Conservation (phyloP, 1,284 basidiomycete species). For the Tetrapyrgos nigripes region DNA sequence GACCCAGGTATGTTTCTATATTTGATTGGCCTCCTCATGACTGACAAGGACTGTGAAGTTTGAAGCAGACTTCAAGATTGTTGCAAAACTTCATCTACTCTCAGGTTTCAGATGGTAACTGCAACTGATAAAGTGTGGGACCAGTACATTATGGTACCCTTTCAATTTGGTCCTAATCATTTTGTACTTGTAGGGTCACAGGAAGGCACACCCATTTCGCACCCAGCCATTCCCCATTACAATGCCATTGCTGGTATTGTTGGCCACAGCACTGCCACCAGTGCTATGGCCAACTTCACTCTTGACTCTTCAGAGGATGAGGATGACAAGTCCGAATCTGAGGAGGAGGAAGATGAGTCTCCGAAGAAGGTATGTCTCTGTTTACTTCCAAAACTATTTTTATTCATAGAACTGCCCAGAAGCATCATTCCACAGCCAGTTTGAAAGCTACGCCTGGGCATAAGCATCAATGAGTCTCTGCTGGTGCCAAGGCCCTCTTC, state of each 20-base stretch:
- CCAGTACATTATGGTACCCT: not conserved
- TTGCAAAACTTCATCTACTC: not conserved
- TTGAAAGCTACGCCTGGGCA: not conserved
- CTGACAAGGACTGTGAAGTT: not conserved
- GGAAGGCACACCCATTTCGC: not conserved
- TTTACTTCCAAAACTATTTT: not conserved
- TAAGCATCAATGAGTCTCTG: not conserved
- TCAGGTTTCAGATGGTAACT: slow-evolving; percentile 4
- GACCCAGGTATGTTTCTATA: not conserved
- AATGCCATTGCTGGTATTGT: not conserved
- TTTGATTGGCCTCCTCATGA: not conserved
- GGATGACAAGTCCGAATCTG: not conserved
- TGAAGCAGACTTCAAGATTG: not conserved
- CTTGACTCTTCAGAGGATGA: not conserved
- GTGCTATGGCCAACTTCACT: not conserved
- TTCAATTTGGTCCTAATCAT: not conserved
- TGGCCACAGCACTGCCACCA: not conserved
- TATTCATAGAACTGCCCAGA: not conserved
- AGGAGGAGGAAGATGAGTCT: not conserved
- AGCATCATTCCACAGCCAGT: not conserved
- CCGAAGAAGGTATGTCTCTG: not conserved
- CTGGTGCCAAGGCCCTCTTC: not conserved
- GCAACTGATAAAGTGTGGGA: slow-evolving; percentile 2
- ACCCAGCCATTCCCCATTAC: not conserved
- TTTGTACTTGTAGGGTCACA: not conserved